Evolutionary conservation across 2,329 filamentous ascomycete species (phyloP).

Genomic region (Pseudocercospora crystallina): DNA sequence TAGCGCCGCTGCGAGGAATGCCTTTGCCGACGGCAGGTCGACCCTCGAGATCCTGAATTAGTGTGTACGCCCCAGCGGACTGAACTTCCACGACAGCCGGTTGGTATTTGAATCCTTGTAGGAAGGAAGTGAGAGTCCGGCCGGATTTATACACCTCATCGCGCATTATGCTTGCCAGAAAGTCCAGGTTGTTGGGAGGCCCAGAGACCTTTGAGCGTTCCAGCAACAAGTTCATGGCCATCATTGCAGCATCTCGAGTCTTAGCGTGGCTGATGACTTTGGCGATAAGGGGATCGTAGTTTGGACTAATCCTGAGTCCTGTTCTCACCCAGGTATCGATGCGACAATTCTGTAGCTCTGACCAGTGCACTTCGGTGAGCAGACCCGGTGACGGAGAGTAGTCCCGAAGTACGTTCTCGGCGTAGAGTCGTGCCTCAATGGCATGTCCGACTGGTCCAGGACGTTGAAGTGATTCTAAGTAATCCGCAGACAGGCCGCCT

Average conservation of each 20-base stretch:
- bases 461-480: slow-evolving; percentile 46
- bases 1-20: slow-evolving; percentile 60
- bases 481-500: slow-evolving; percentile 44
- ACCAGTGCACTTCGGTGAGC: slow-evolving; percentile 58
- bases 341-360: slow-evolving; percentile 48
- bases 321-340: slow-evolving; percentile 65
- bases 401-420: slow-evolving; percentile 59
- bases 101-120: slow-evolving; percentile 52
- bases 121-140: slow-evolving; percentile 57
- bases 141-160: slow-evolving; percentile 50
- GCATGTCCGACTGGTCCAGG: slow-evolving; percentile 47
- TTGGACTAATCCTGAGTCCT: slow-evolving; percentile 57
- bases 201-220: slow-evolving; percentile 51
- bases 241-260: slow-evolving; percentile 44
- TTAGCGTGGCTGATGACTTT: slow-evolving; percentile 54
- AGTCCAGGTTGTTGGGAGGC: slow-evolving; percentile 59
- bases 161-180: slow-evolving; percentile 52
- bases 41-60: slow-evolving; percentile 60
- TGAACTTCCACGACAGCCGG: slow-evolving; percentile 58
- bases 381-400: slow-evolving; percentile 61
- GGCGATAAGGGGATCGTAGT: slow-evolving; percentile 49
- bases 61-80: slow-evolving; percentile 56
- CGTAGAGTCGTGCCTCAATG: slow-evolving; percentile 57
- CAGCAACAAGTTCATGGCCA: slow-evolving; percentile 47
- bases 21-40: slow-evolving; percentile 58